These are phyloP conservation scores for Globisporangium okanoganense DNA, from an alignment of 352 stramenopile genomes.

Conservation along the genomic window DNA sequence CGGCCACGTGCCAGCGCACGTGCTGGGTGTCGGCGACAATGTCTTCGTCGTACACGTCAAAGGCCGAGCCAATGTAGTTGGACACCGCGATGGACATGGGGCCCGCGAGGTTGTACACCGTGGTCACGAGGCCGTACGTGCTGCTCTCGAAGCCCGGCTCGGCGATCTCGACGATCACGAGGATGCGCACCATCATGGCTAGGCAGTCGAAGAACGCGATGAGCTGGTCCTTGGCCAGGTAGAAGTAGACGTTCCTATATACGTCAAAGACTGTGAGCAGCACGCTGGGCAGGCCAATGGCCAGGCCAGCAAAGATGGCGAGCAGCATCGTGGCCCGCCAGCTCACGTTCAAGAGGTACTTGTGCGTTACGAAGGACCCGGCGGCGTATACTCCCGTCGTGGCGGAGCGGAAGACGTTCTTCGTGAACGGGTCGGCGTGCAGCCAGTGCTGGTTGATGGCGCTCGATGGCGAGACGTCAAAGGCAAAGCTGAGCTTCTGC, in stretches of 20 bases:
- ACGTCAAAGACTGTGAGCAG: conserved; percentile 58
- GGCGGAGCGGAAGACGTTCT: conserved; percentile 55
- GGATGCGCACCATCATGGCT: conserved; percentile 68
- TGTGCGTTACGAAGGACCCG: conserved; percentile 51
- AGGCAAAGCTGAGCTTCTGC: conserved; percentile 58
- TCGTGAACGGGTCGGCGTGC: conserved; percentile 54
- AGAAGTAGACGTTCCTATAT: conserved; percentile 62
- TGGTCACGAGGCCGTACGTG: conserved; percentile 75
- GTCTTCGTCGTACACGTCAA: conserved; percentile 58
- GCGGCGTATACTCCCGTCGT: conserved; percentile 49
- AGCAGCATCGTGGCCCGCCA: conserved; percentile 56
- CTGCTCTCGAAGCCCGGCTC: conserved; percentile 74
- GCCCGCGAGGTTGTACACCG: conserved; percentile 68
- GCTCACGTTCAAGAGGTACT: conserved; percentile 49
- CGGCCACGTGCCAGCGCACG: conserved; percentile 56
- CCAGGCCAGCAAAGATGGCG: conserved; percentile 36
- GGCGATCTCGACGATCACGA: conserved; percentile 77
- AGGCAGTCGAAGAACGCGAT: conserved; percentile 63
- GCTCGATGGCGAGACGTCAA: conserved; percentile 49
- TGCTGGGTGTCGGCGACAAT: conserved; percentile 42
- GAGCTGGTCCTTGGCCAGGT: conserved; percentile 41
- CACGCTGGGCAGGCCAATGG: conserved; percentile 31
- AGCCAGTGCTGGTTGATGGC: conserved; percentile 61
- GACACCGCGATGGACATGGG: conserved; percentile 51
- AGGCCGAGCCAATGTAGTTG: conserved; percentile 51